A percentile compares a stretch with the other conserved stretches of the same genome.
These are phyloP conservation scores for Hypocreales sp. DNA, from an alignment of 2,329 filamentous ascomycete species.

Conservation along the genomic window DNA sequence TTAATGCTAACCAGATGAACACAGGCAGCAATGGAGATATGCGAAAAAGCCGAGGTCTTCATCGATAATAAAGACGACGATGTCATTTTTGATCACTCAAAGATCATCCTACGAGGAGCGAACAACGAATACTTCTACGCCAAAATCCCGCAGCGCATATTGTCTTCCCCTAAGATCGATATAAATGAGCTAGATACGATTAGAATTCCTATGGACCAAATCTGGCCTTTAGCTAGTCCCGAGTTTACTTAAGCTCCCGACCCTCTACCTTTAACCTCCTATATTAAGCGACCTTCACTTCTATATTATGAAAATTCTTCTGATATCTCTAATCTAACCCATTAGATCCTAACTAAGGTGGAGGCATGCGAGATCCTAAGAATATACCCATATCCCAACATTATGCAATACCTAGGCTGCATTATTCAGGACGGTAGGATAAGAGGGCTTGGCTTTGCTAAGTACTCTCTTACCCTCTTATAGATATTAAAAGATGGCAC, in stretches of 20 bases:
- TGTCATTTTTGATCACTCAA: not conserved
- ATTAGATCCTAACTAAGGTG: not conserved
- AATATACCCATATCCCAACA: slow-evolving; percentile 1
- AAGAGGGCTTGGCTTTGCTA: slow-evolving; percentile 1
- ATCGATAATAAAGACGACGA: not conserved
- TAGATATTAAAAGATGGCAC: slow-evolving; percentile 1
- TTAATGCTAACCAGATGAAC: not conserved
- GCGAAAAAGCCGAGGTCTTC: not conserved
- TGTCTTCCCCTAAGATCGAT: not conserved
- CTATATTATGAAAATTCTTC: not conserved
- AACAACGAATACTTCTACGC: slow-evolving; percentile 1
- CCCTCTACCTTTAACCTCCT: slow-evolving; percentile 1
- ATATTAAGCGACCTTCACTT: not conserved
- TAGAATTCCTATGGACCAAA: not conserved
- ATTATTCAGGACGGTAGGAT: slow-evolving; percentile 1
- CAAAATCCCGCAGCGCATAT: not conserved
- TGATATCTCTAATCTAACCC: not conserved
- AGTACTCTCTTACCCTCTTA: not conserved
- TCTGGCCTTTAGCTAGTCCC: slow-evolving; percentile 1
- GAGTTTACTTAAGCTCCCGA: slow-evolving; percentile 1
- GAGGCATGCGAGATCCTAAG: slow-evolving; percentile 1
- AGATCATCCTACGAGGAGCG: slow-evolving; percentile 1
- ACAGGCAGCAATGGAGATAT: slow-evolving; percentile 1
- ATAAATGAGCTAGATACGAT: not conserved
- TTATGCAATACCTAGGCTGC: slow-evolving; percentile 1